phyloP scores from a whole-genome alignment of 495 filamentous ascomycete species.

The Aspergillus funiculosus region DNA sequence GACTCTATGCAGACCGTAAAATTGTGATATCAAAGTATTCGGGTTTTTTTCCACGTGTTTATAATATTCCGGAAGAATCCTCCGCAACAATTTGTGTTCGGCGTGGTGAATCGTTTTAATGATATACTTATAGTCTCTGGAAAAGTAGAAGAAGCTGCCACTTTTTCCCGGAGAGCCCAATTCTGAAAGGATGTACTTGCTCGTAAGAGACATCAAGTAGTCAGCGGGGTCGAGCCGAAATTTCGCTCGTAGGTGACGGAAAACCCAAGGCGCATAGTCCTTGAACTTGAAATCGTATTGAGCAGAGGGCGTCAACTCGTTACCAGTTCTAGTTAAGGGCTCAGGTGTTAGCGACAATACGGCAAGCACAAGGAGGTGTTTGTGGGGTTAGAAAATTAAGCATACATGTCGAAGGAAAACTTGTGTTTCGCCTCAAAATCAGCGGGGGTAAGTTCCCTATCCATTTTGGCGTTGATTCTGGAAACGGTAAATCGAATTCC shows the following conservation, averaged over 20 bases:
- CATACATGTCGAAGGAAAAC: constrained; percentile 96
- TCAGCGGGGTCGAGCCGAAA: constrained; percentile 94
- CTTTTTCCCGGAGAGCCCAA: constrained; percentile 96
- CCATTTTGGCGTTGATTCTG: constrained; percentile 93
- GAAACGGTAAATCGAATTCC: constrained; percentile 97
- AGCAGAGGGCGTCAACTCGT: constrained; percentile 93
- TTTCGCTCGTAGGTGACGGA: constrained; percentile 81
- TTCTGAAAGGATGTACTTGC: constrained; percentile 98
- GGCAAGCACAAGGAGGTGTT: background rate
- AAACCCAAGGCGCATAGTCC: constrained; percentile 99
- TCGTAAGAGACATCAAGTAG: constrained; percentile 96
- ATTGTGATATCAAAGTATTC: constrained; percentile 94
- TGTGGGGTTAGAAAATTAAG: background rate
- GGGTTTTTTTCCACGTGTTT: constrained; percentile 88
- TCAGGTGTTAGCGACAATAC: constrained; percentile 16
- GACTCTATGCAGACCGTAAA: constrained; percentile 94
- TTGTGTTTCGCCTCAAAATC: constrained; percentile 93
- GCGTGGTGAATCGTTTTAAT: constrained; percentile 99
- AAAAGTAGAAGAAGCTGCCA: constrained; percentile 99
- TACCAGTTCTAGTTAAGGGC: constrained; percentile 63
- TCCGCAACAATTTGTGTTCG: constrained; percentile 92
- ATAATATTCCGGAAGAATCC: constrained; percentile 90
- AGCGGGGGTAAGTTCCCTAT: constrained; percentile 76
- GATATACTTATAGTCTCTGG: constrained; percentile 99
- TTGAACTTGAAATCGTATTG: constrained; percentile 99